Evolutionary conservation across 108 stramenopile species (phyloP).

Genomic region (Conticribra guillardii): DNA sequence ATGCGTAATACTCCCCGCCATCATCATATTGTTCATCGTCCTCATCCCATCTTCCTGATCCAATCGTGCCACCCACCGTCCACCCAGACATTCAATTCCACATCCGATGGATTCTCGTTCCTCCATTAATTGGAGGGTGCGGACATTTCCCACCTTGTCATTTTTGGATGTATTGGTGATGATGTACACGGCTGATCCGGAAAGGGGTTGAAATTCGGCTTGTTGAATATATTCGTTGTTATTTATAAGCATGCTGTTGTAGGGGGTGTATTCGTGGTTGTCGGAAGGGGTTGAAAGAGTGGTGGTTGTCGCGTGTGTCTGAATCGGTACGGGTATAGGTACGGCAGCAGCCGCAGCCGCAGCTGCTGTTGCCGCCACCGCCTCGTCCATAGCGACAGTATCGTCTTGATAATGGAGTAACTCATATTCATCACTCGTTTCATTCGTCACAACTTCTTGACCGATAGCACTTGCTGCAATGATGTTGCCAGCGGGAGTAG

Average conservation of each 20-base stretch:
- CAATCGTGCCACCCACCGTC: constrained; percentile 14
- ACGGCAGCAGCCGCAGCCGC: no score
- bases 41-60: neutral
- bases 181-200: constrained; percentile 25
- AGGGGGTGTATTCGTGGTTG: neutral
- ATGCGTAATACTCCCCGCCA: constrained; percentile 22
- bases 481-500: no score
- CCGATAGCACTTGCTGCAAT: no score
- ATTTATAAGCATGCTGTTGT: neutral
- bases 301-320: neutral
- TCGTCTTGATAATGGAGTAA: constrained; percentile 9
- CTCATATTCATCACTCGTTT: neutral
- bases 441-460: no score
- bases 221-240: neutral
- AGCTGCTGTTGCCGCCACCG: neutral
- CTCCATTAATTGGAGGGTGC: constrained; percentile 11
- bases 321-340: no score
- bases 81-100: constrained; percentile 27
- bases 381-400: neutral
- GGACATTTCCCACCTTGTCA: constrained; percentile 6
- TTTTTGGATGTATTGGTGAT: constrained; percentile 18
- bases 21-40: neutral
- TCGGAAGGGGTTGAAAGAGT: neutral
- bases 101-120: constrained; percentile 22
- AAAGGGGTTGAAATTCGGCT: constrained; percentile 20